phyloP scores from a whole-genome alignment of 2,329 filamentous ascomycete genomes.

The Clarireedia paspali region DNA sequence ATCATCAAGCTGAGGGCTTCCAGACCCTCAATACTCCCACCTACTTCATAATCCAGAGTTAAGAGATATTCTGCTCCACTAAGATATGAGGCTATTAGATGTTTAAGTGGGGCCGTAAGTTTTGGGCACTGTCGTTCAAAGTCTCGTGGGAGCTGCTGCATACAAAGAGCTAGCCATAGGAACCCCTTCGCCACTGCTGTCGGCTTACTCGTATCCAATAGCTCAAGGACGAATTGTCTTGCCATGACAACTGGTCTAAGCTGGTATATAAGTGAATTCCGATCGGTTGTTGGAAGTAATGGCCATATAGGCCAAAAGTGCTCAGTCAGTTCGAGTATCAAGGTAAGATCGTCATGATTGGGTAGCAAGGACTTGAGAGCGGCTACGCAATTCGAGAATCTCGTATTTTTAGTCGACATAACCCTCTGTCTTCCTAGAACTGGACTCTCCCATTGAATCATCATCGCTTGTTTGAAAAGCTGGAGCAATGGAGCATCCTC shows the following conservation, averaged over 20 bases:
- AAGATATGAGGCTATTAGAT: constrained; percentile 39
- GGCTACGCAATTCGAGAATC: background rate
- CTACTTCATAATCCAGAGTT: constrained; percentile 40
- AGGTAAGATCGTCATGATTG: constrained; percentile 10
- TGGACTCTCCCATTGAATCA: constrained; percentile 1
- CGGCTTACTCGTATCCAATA: background rate
- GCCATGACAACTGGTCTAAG: background rate
- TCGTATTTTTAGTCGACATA: background rate
- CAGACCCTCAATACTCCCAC: constrained; percentile 38
- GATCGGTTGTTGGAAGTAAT: constrained; percentile 6
- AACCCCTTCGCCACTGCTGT: constrained; percentile 35
- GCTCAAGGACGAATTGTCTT: background rate
- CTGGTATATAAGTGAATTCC: background rate
- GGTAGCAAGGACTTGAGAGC: constrained; percentile 5
- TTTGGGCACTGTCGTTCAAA: constrained; percentile 30
- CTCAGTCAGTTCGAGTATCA: constrained; percentile 20
- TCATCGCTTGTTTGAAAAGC: constrained; percentile 16
- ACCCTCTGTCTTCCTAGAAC: background rate
- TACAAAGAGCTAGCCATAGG: constrained; percentile 36
- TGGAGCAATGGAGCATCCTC: constrained; percentile 15
- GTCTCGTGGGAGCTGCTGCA: constrained; percentile 34
- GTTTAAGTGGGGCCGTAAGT: constrained; percentile 34
- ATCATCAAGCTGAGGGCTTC: constrained; percentile 43
- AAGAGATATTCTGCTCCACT: constrained; percentile 39
- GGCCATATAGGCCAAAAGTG: constrained; percentile 25